Evolutionary conservation across 83 land plant species (phyloP).

Genomic region (Diphasiastrum complanatum): DNA sequence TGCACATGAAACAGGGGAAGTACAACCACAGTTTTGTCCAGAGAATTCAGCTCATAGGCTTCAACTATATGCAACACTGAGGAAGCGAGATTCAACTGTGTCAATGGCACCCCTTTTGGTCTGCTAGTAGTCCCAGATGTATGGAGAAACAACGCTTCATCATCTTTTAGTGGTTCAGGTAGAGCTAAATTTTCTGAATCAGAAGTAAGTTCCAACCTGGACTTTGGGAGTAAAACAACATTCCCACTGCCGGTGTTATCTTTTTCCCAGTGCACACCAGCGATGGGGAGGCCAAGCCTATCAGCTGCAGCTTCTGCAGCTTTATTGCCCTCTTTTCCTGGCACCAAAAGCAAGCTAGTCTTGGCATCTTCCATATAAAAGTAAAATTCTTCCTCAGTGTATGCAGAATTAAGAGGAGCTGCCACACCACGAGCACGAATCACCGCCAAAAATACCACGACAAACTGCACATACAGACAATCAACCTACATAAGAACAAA

Average conservation of each 20-base stretch:
- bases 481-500: no score
- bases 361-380: conserved; percentile 55
- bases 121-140: conserved; percentile 97
- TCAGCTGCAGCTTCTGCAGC: conserved; percentile 65
- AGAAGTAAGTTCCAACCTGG: conserved; percentile 13
- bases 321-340: conserved; percentile 42
- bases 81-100: conserved; percentile 73
- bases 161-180: conserved; percentile 9
- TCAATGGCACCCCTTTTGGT: conserved; percentile 93
- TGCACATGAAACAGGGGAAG: conserved; percentile 95
- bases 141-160: conserved; percentile 73
- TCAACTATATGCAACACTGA: conserved; percentile 59
- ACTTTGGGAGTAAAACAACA: conserved; percentile 23
- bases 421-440: conserved; percentile 30
- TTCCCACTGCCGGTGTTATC: conserved; percentile 13
- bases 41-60: conserved; percentile 52
- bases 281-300: conserved; percentile 50
- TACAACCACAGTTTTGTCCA: conserved; percentile 72
- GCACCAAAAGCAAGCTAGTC: conserved; percentile 52
- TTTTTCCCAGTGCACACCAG: conserved; percentile 37
- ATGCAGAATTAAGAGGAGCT: conserved; percentile 42
- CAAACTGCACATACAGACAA: conserved; percentile 31
- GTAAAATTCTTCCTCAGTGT: conserved; percentile 39
- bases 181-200: conserved; percentile 43
- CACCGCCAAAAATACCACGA: conserved; percentile 34